These are phyloP conservation scores for Leccinum pseudoinsigne DNA, from an alignment of 1,284 basidiomycete genomes.

Conservation along the genomic window DNA sequence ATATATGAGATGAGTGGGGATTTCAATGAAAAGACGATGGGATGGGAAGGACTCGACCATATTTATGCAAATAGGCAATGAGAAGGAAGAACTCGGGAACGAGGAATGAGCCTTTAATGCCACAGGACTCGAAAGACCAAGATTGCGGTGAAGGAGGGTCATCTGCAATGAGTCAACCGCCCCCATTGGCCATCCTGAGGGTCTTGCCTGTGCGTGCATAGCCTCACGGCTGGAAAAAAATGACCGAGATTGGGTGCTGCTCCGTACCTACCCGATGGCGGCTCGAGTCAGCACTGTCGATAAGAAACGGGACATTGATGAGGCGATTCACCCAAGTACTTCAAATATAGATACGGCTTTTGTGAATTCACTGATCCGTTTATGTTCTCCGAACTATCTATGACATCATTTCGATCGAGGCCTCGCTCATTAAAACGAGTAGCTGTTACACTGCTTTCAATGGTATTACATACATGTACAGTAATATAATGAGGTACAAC, in stretches of 20 bases:
- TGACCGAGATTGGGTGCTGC: neutral
- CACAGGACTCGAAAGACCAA: neutral
- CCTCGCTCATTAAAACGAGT: neutral
- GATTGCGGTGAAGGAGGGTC: neutral
- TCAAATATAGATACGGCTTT: no score
- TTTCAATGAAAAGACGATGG: neutral
- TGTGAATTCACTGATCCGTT: neutral
- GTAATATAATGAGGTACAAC: neutral
- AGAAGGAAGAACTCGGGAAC: conserved; percentile 21
- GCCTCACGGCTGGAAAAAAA: neutral
- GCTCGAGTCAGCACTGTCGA: neutral
- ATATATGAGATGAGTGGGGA: conserved; percentile 27
- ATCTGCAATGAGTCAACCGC: conserved; percentile 1
- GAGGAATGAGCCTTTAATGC: neutral
- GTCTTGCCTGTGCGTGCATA: neutral
- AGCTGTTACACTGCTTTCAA: neutral
- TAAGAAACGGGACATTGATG: neutral
- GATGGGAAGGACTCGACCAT: neutral
- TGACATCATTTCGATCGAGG: neutral
- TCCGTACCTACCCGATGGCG: conserved; percentile 21
- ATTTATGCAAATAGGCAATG: conserved; percentile 14
- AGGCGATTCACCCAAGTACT: neutral
- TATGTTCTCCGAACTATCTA: neutral
- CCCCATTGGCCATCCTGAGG: neutral
- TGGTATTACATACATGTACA: neutral